Evolutionary conservation across 805 yeast species (phyloP).

Genomic region (Nakazawaea siamensis): DNA sequence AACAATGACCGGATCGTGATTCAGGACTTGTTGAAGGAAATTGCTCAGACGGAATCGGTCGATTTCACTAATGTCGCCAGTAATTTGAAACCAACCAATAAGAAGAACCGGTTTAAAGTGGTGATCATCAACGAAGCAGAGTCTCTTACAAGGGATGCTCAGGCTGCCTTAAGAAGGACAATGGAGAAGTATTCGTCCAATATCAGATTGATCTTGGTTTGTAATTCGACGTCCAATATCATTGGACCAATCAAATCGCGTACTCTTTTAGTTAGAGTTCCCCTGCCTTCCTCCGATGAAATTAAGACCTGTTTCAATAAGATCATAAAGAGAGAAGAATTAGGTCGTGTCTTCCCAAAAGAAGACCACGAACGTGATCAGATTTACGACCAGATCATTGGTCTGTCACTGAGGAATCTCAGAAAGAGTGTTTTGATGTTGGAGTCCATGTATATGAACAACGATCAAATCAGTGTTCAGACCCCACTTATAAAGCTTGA

Average conservation of each 20-base stretch:
- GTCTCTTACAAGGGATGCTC: constrained; percentile 84
- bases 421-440: constrained; percentile 70
- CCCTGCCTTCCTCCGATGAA: constrained; percentile 67
- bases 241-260: constrained; percentile 93
- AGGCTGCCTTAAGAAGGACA: constrained; percentile 90
- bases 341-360: constrained; percentile 21
- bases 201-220: constrained; percentile 73
- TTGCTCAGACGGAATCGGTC: constrained; percentile 94
- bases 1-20: constrained; percentile 91
- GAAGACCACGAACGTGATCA: constrained; percentile 25
- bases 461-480: constrained; percentile 36
- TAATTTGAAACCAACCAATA: constrained; percentile 7
- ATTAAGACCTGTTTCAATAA: constrained; percentile 43
- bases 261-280: constrained; percentile 77
- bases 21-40: constrained; percentile 87
- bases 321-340: constrained; percentile 52
- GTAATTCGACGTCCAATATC: constrained; percentile 86
- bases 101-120: constrained; percentile 55
- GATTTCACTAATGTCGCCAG: constrained; percentile 48
- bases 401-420: constrained; percentile 57
- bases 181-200: constrained; percentile 93
- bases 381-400: constrained; percentile 45
- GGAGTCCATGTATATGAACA: constrained; percentile 75
- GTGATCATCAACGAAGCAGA: constrained; percentile 91
- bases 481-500: constrained; percentile 66